Percentiles rank a stretch among this genome's conserved stretches.
These are phyloP conservation scores for Sherardia arvensis DNA, from an alignment of 257 asterid species.

Conservation along the genomic window DNA sequence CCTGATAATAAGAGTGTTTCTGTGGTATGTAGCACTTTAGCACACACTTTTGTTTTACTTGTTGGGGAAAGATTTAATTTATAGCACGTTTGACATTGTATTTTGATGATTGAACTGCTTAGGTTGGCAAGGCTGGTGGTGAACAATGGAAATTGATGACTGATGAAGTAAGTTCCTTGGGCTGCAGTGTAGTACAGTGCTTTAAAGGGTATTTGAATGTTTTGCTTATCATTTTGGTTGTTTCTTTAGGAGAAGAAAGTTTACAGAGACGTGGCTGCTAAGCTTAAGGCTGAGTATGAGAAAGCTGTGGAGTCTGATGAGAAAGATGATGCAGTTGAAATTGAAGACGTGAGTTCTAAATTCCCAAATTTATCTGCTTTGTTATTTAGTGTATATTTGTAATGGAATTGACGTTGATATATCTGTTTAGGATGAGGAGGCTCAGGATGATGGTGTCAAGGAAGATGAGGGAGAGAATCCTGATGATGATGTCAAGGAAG, in stretches of 20 bases:
- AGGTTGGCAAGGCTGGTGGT: constrained; percentile 90
- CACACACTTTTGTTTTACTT: not conserved
- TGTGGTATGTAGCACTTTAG: constrained; percentile 18
- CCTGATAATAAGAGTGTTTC: constrained; percentile 62
- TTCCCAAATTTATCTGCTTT: not conserved
- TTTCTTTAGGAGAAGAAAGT: constrained; percentile 47
- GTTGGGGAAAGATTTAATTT: not conserved
- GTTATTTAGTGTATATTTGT: not conserved
- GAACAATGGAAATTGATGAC: constrained; percentile 66
- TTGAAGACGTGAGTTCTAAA: not conserved
- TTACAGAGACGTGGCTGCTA: constrained; percentile 59
- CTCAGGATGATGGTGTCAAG: not conserved
- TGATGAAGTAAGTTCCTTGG: constrained; percentile 46
- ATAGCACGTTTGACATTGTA: not conserved
- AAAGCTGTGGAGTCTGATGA: constrained; percentile 28
- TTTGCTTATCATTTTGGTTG: not conserved
- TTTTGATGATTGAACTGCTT: not conserved
- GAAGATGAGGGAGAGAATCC: not conserved
- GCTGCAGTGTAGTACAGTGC: not conserved
- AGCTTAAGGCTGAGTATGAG: constrained; percentile 60
- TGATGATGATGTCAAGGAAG: not conserved
- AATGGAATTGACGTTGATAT: not conserved
- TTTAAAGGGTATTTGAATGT: not conserved
- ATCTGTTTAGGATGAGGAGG: not conserved
- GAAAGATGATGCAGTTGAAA: constrained; percentile 22